phyloP scores from a whole-genome alignment of 2,329 filamentous ascomycete species.

The Cladosporium sp. region DNA sequence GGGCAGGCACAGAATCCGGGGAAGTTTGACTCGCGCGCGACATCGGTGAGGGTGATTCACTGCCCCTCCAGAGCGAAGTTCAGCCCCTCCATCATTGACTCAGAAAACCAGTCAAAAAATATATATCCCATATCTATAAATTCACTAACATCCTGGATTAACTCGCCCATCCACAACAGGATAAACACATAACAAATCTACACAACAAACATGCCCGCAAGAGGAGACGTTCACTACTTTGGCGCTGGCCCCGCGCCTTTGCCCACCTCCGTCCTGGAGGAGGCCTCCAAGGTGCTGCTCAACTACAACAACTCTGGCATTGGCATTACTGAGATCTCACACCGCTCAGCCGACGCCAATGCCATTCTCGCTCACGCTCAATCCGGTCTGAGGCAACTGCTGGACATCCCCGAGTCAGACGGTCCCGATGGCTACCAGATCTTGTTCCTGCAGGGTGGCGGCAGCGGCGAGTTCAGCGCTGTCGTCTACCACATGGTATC shows the following conservation, averaged over 20 bases:
- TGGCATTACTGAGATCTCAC: slow-evolving; percentile 83
- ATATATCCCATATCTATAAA: neutral
- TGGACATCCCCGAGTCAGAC: slow-evolving; percentile 80
- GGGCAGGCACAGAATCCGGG: neutral
- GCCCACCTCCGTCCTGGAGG: slow-evolving; percentile 74
- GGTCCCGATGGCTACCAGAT: slow-evolving; percentile 77
- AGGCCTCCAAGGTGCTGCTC: slow-evolving; percentile 69
- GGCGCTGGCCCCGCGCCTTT: slow-evolving; percentile 86
- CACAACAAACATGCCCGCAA: slow-evolving; percentile 55
- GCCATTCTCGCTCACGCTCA: slow-evolving; percentile 77
- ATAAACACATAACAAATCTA: neutral
- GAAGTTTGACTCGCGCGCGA: neutral
- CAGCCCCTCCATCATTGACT: neutral
- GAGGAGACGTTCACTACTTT: slow-evolving; percentile 77
- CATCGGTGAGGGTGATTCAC: neutral
- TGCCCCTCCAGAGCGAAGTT: neutral
- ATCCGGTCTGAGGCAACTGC: slow-evolving; percentile 63
- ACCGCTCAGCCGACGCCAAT: slow-evolving; percentile 73
- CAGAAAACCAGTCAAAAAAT: neutral
- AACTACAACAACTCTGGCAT: slow-evolving; percentile 79
- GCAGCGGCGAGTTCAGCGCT: slow-evolving; percentile 79
- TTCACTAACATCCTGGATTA: neutral
- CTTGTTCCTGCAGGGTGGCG: slow-evolving; percentile 82
- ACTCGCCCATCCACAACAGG: too few species aligned
- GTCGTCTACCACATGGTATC: slow-evolving; percentile 78